Conservation (phyloP, 2,329 filamentous ascomycete genomes). For the Aspergillus tubingensis region DNA sequence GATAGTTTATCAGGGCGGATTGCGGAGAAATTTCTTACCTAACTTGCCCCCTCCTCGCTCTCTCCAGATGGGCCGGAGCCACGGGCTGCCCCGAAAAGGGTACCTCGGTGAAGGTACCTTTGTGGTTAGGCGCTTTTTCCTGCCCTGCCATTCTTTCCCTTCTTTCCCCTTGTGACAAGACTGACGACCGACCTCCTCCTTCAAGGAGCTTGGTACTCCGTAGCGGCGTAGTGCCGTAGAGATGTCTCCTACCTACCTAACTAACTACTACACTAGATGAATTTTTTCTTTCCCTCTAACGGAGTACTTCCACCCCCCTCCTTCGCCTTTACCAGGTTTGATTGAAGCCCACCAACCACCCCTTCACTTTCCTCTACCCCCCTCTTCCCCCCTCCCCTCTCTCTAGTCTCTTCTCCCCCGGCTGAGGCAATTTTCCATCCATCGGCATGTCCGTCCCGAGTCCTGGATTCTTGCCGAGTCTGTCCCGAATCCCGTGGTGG, state of each 20-base stretch:
- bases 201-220: neutral
- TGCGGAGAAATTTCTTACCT: conserved; percentile 26
- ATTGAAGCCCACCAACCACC: no score
- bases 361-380: neutral
- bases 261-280: neutral
- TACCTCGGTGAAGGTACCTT: conserved; percentile 23
- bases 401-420: conserved; percentile 8
- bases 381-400: neutral
- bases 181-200: neutral
- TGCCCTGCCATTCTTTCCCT: neutral
- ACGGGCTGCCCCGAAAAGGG: conserved; percentile 17
- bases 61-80: conserved; percentile 4
- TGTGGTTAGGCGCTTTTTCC: conserved; percentile 4
- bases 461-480: conserved; percentile 20
- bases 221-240: neutral
- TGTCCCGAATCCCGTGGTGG: conserved; percentile 31
- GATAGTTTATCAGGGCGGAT: conserved; percentile 8
- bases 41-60: conserved; percentile 9
- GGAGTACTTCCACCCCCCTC: neutral
- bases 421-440: conserved; percentile 23
- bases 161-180: conserved; percentile 5
- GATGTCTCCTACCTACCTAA: neutral
- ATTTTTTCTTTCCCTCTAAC: neutral
- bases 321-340: neutral
- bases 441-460: conserved; percentile 27